These are phyloP conservation scores for Penicillium oxalicum DNA, from an alignment of 2,329 filamentous ascomycete species.

Conservation along the genomic window DNA sequence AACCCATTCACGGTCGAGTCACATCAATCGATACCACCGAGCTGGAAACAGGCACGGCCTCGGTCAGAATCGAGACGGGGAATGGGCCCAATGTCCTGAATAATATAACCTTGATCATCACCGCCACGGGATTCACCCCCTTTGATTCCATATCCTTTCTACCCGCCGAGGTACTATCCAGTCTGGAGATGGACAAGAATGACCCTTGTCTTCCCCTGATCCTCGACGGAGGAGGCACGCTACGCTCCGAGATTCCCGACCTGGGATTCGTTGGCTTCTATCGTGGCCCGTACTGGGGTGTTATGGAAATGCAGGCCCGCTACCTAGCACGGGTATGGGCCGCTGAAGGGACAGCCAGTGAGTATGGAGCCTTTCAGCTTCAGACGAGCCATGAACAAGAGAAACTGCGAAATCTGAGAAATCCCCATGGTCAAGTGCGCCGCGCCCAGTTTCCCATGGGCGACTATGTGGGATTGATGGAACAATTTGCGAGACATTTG, in stretches of 20 bases:
- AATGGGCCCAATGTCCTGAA: constrained; percentile 42
- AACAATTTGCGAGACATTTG: constrained; percentile 59
- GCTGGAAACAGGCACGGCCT: constrained; percentile 3
- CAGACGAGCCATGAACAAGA: constrained; percentile 14
- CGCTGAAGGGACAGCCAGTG: constrained; percentile 13
- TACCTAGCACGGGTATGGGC: constrained; percentile 60
- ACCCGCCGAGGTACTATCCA: constrained; percentile 48
- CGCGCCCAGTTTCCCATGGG: constrained; percentile 73
- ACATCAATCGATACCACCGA: constrained; percentile 8
- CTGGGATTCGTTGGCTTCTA: constrained; percentile 81
- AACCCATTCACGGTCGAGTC: constrained; percentile 43
- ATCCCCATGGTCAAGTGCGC: constrained; percentile 11
- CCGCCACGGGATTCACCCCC: constrained; percentile 70
- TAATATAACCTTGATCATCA: constrained; percentile 60
- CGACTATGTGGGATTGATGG: constrained; percentile 71
- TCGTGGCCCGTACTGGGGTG: constrained; percentile 76
- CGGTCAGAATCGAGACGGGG: constrained; percentile 33
- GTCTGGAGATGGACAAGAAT: constrained; percentile 52
- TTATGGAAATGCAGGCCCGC: constrained; percentile 80
- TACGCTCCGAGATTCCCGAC: constrained; percentile 55
- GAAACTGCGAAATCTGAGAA: constrained; percentile 20
- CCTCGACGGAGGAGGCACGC: constrained; percentile 61
- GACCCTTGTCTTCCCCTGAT: constrained; percentile 57
- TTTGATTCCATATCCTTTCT: constrained; percentile 61
- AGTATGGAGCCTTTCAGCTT: constrained; percentile 4